phyloP scores from a whole-genome alignment of 2,329 filamentous ascomycete genomes.

The Ophiostoma sp. region DNA sequence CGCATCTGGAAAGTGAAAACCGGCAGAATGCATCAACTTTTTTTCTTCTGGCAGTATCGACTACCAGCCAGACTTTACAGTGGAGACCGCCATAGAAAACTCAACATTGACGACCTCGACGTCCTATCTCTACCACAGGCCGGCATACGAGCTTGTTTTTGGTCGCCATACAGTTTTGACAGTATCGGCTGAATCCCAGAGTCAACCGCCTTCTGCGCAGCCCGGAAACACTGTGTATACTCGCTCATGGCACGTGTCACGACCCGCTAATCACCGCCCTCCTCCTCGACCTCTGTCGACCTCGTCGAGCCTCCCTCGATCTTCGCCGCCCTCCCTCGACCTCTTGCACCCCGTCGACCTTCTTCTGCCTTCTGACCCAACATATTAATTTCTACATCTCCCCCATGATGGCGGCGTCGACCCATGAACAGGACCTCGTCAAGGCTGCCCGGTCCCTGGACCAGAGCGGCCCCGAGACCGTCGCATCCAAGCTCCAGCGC shows the following conservation, averaged over 20 bases:
- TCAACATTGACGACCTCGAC: neutral
- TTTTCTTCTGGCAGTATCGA: slow-evolving; percentile 10
- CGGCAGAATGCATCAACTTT: slow-evolving; percentile 23
- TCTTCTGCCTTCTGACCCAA: too few relatives aligned
- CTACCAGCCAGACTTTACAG: neutral
- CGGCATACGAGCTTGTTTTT: slow-evolving; percentile 1
- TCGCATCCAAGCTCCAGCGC: slow-evolving; percentile 43
- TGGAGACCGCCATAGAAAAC: neutral
- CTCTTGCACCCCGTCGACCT: neutral
- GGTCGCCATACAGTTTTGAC: neutral
- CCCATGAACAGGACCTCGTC: slow-evolving; percentile 37
- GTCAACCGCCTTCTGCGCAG: neutral
- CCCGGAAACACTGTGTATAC: neutral
- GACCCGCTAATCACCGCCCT: neutral
- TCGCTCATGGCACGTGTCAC: slow-evolving; percentile 1
- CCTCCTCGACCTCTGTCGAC: neutral
- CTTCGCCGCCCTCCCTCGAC: neutral
- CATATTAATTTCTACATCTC: neutral
- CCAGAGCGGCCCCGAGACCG: slow-evolving; percentile 42
- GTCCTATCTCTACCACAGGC: neutral
- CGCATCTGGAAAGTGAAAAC: slow-evolving; percentile 6
- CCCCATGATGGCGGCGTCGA: slow-evolving; percentile 21
- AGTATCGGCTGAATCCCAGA: neutral
- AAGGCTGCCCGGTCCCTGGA: slow-evolving; percentile 52
- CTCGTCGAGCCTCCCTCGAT: neutral